Conservation (phyloP, 2,329 filamentous ascomycete species). For the Pseudogymnoascus sp. region DNA sequence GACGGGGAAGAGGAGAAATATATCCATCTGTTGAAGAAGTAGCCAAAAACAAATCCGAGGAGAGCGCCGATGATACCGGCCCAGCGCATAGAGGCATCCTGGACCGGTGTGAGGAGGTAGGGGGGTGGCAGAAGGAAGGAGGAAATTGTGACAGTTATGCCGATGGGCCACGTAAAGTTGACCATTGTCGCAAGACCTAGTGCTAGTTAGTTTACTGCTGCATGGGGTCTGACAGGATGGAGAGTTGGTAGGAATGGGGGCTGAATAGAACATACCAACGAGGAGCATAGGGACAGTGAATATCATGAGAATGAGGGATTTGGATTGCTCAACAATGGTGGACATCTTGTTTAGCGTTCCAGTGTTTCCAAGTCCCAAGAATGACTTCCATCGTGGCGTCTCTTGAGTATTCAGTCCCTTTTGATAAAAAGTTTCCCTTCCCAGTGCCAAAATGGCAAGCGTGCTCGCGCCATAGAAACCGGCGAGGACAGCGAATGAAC, state of each 20-base stretch:
- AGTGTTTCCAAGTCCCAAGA: slow-evolving; percentile 28
- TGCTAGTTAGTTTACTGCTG: background rate
- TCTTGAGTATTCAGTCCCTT: slow-evolving; percentile 9
- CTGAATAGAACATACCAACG: slow-evolving; percentile 17
- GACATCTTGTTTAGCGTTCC: slow-evolving; percentile 24
- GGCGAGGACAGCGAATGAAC: slow-evolving; percentile 30
- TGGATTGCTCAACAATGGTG: slow-evolving; percentile 24
- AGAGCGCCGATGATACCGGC: slow-evolving; percentile 31
- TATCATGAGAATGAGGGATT: slow-evolving; percentile 20
- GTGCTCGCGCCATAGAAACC: slow-evolving; percentile 32
- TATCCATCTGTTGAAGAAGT: slow-evolving; percentile 32
- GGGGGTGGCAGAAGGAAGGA: slow-evolving; percentile 29
- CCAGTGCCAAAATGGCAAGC: slow-evolving; percentile 28
- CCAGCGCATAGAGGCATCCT: slow-evolving; percentile 32
- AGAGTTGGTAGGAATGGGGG: no score
- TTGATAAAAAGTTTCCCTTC: slow-evolving; percentile 30
- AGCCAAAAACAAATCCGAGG: slow-evolving; percentile 29
- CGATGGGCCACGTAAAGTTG: slow-evolving; percentile 33
- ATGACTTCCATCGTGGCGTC: slow-evolving; percentile 22
- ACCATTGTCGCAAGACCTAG: slow-evolving; percentile 27
- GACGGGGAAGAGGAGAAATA: slow-evolving; percentile 14
- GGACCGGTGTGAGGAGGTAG: slow-evolving; percentile 30
- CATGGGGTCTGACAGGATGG: background rate
- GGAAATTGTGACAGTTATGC: slow-evolving; percentile 32
- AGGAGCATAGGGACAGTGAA: slow-evolving; percentile 28